Evolutionary conservation across 768 basidiomycete genomes (phyloP), one percentile per base, ranked within the genome.

Genomic region (Mycena floridula): DNA sequence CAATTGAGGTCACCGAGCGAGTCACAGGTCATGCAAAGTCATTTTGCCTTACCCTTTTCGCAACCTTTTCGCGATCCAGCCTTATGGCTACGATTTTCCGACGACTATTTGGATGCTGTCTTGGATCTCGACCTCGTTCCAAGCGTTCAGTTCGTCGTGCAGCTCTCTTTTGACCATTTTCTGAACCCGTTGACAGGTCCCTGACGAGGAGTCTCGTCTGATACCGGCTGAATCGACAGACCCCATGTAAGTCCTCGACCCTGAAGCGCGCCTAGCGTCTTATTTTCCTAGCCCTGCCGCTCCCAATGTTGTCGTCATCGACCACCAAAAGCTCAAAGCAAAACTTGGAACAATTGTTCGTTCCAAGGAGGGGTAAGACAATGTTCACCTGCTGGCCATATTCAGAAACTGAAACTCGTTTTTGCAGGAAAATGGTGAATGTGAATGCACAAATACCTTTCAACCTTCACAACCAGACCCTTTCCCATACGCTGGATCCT

Each of bases 391-490:
- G 12, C 37, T 40, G 28, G 50, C 35, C 13, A 30, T 21, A 37
- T 30, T 18, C 20, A 36, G 22, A 38, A 51, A 42, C 37, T 44
- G 43, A 41, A 51, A 41, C 48, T 42, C 13, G 18, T 4, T 43
- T 25, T 27, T 32, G 25, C 52, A 82, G 79, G 32, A 79, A 74
- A 66, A 82, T 82, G 80, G 79, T 82, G 50, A 81, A 80, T 44
- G 72, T 82, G 7, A 70, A 72, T 44, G 70, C 73, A 1, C 66
- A 66, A 5, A 64, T 74, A 16, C 80, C 80, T 0, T 81, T 82
- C 62, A 76, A 77, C 54, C 63, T 81, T 7, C 73, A 73, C 59
- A 75, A 74, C 58, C 62, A 64, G 43, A 54, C 52, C 12, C n/a
- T n/a, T n/a, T n/a, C n/a, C n/a, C n/a, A n/a, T n/a, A 43, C 47